Evolutionary conservation across 805 yeast species (phyloP).

Genomic region (Jamesozyma spencerorum): DNA sequence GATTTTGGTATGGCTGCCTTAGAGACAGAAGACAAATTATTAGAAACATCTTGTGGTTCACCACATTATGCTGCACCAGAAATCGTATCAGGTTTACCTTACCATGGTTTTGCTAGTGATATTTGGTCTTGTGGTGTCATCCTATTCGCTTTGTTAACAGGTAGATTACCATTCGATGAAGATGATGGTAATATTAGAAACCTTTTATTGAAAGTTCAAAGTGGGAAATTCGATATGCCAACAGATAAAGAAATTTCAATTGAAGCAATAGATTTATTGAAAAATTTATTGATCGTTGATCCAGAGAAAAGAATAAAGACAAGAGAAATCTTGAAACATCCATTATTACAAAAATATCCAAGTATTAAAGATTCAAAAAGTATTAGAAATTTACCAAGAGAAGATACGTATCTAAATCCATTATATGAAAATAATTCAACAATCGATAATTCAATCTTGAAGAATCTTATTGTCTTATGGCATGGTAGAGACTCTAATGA

Average conservation of each 20-base stretch:
- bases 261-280: conserved; percentile 82
- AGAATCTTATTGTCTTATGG: conserved; percentile 69
- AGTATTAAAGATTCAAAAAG: conserved; percentile 29
- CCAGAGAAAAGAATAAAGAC: conserved; percentile 76
- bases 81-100: conserved; percentile 87
- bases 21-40: conserved; percentile 67
- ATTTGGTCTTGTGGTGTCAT: conserved; percentile 98
- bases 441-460: conserved; percentile 64
- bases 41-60: conserved; percentile 95
- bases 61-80: conserved; percentile 99
- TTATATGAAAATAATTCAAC: conserved; percentile 32
- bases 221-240: conserved; percentile 82
- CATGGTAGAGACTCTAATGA: conserved; percentile 58
- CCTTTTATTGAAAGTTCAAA: conserved; percentile 79
- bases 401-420: conserved; percentile 32
- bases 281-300: conserved; percentile 71
- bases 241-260: conserved; percentile 57
- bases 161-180: conserved; percentile 86
- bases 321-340: conserved; percentile 68
- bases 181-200: conserved; percentile 84
- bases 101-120: conserved; percentile 95
- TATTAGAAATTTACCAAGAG: conserved; percentile 32
- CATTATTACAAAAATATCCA: conserved; percentile 66
- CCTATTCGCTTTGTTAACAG: conserved; percentile 84
- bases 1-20: conserved; percentile 99